A percentile compares a stretch with the other conserved stretches of the same genome.
These are phyloP conservation scores for Populus davidiana DNA, from an alignment of 345 rosid genomes.

Conservation along the genomic window DNA sequence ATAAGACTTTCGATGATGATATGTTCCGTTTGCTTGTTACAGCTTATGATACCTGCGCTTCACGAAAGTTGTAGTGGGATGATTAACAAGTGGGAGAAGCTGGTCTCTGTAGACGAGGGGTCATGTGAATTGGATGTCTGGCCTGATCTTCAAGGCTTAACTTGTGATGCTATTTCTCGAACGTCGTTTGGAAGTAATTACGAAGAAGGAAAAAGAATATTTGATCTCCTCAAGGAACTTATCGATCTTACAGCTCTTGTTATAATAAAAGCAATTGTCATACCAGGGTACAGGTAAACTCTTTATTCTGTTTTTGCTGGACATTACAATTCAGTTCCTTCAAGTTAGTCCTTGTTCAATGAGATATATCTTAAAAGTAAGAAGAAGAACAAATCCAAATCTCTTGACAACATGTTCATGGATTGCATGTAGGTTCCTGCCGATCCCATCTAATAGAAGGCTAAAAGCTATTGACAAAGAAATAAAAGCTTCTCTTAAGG, in stretches of 20 bases:
- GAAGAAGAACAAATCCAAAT: conserved; percentile 2
- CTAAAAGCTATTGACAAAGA: conserved; percentile 38
- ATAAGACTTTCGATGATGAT: too few relatives aligned
- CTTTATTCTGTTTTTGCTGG: too few relatives aligned
- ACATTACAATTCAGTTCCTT: too few relatives aligned
- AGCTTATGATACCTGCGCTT: conserved; percentile 36
- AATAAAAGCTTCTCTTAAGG: conserved; percentile 22
- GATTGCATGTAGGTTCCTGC: conserved; percentile 35
- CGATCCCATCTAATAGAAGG: conserved; percentile 40
- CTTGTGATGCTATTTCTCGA: conserved; percentile 45
- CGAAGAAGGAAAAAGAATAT: conserved; percentile 46
- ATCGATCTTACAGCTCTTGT: background rate
- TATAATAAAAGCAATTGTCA: conserved; percentile 7
- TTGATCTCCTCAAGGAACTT: conserved; percentile 33
- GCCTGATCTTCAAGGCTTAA: conserved; percentile 37
- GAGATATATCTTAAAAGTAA: too few relatives aligned
- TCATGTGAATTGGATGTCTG: conserved; percentile 35
- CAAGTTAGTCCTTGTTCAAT: too few relatives aligned
- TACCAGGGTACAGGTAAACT: conserved; percentile 49
- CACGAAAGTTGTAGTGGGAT: conserved; percentile 25
- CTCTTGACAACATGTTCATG: conserved; percentile 6
- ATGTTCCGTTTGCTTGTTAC: background rate
- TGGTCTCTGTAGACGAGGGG: background rate
- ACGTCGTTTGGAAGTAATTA: conserved; percentile 11
- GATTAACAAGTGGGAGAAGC: conserved; percentile 34